Evolutionary conservation across 2,329 filamentous ascomycete genomes (phyloP), one percentile per base, ranked within the genome.

Genomic region (Colletotrichum sojae): DNA sequence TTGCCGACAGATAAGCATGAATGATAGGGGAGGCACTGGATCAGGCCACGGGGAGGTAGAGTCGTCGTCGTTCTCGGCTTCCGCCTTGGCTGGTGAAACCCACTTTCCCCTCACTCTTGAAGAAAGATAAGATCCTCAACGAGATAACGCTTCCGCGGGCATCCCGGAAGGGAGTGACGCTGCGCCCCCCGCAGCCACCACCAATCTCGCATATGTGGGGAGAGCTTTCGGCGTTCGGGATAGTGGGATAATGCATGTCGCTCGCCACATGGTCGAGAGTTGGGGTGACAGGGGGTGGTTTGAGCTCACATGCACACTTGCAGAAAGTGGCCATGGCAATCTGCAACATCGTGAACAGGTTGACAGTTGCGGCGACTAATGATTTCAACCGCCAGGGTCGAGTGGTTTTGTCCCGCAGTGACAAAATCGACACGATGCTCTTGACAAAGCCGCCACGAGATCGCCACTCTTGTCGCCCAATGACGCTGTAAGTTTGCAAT

Each of bases 61-160:
- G 31, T 36, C 31, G 10, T 10, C 6, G 31, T 45, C 46, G 22
- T 20, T 22, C 20, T 13, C 2, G 31, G 31, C 6, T 31, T 15
- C 51, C 39, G 56, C 63, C 20, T 5, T 18, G 25, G 18, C 10
- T 18, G 40, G 25, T 15, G 5, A 49, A 45, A 31, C 53, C 65
- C 65, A 68, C 60, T 68, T 68, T 57, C 65, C 65, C 60, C 65
- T 68, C 65, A 49, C 22, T 5, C 18, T 46, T 8, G 13, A 15
- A 31, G 40, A 49, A 16, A 36, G 65, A 64, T 68, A 59, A 40
- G 60, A 54, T 53, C 5, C 39, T 20, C 12, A 1, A 22, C 6
- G 49, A 64, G 65, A 68, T 58, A 64, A 45, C 53, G 5, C 4
- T 39, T 15, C 9, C 6, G n/a, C n/a, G n/a, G 4, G n/a, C 9